Base-by-base conservation (phyloP, 208 protist species). In the Wallacemonas sp. region DNA sequence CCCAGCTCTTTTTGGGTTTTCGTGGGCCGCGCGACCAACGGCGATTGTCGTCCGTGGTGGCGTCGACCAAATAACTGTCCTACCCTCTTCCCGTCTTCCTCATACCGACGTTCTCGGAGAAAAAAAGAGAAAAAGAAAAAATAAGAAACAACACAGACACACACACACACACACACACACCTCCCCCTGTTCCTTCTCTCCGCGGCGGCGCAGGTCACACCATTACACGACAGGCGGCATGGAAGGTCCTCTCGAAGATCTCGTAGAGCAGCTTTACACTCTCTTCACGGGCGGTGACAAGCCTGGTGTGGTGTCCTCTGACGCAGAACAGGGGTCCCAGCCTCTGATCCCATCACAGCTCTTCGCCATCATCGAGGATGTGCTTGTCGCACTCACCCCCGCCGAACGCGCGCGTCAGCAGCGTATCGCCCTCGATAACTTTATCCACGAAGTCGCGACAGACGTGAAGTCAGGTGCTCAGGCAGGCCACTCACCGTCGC, bases 301-400 rank as follows among this genome's bases (percentile, higher is more conserved):
- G 50, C 8, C 30, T 19, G 50, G 50, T 21, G n/a, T 57, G 15
- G 30, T 57, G 30, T 57, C 50, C 17, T 57, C 50, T 10, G 50
- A 57, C 13, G 15, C 50, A 3, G 50, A 41, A n/a, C 50, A 39
- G 24, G 50, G 50, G 4, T 26, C 12, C 8, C 6, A 19, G 30
- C 30, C 32, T 4, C 19, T 38, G 4, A 32, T 42, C 21, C 42
- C 60, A 5, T n/a, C 61, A 17, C 37, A 46, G 24, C 61, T 57
- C 48, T 58, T 66, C 48, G 36, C 46, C 21, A 42, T 58, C n/a
- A 53, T 53, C 48, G 46, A 41, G 6, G 48, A 66, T 36, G 48
- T 57, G 36, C 32, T 58, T 6, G 10, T 24, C 2, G 19, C 48
- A 1, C 48, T 58, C 19, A 52, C 45, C 1, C 21, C 61, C 1